These are phyloP conservation scores for Apophysomyces sp. DNA, from an alignment of 371 early-diverging fungal species.

Conservation along the genomic window DNA sequence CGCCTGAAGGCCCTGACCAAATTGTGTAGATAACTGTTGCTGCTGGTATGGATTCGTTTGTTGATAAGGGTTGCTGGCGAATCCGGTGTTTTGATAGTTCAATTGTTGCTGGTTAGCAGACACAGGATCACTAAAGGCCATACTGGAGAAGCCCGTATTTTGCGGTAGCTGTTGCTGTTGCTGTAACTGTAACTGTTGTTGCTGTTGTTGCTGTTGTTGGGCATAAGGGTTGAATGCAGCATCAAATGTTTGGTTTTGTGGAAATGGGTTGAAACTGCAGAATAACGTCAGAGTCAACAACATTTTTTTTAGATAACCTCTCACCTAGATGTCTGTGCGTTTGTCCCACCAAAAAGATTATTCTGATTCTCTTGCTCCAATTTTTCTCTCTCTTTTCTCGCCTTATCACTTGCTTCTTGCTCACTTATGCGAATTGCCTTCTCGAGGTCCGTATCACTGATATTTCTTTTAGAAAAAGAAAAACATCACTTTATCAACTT, in stretches of 20 bases:
- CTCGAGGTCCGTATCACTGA: constrained; percentile 41
- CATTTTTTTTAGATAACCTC: background rate
- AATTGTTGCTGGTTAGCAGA: constrained; percentile 34
- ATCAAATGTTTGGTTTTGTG: constrained; percentile 14
- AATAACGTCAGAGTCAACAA: background rate
- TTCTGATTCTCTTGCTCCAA: constrained; percentile 44
- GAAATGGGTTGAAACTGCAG: constrained; percentile 26
- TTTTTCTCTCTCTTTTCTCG: constrained; percentile 28
- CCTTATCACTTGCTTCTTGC: constrained; percentile 41
- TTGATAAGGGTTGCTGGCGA: constrained; percentile 36
- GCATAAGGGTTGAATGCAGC: constrained; percentile 10
- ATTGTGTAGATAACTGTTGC: constrained; percentile 8
- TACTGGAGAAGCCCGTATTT: constrained; percentile 17
- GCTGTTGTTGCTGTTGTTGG: constrained; percentile 7
- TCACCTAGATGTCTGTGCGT: background rate
- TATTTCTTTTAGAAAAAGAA: background rate
- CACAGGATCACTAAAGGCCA: constrained; percentile 13
- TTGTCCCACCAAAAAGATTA: constrained; percentile 31
- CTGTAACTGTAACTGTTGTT: constrained; percentile 9
- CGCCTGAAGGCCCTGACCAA: constrained; percentile 24
- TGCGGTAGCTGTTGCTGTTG: constrained; percentile 14
- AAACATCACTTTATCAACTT: background rate
- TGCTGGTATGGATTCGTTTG: constrained; percentile 32
- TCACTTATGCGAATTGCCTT: constrained; percentile 44
- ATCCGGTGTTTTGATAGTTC: constrained; percentile 17